phyloP scores from a whole-genome alignment of 78 protist genomes.

The Protostelium mycophagum region DNA sequence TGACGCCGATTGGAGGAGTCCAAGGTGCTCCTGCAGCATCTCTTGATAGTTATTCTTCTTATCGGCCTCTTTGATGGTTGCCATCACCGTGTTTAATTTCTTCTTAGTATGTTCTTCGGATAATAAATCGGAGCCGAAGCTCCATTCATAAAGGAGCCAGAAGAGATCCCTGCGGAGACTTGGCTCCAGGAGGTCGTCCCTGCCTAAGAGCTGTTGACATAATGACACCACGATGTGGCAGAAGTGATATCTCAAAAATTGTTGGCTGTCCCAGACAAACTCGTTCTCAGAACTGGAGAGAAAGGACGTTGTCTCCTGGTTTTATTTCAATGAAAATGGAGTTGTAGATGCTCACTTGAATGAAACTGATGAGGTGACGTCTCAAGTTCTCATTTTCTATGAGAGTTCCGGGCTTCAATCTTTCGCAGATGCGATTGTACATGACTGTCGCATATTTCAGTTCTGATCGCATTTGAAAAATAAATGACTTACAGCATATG shows the following conservation, averaged over 20 bases:
- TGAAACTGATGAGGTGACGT: not conserved
- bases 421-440: not conserved
- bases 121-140: not conserved
- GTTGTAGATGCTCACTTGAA: not conserved
- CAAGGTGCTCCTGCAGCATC: slow-evolving; percentile 23
- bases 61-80: not conserved
- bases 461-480: not conserved
- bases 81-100: not conserved
- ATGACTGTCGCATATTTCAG: not conserved
- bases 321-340: not conserved
- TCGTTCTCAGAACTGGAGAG: not conserved
- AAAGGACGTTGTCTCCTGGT: not conserved
- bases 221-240: not conserved
- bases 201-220: not conserved
- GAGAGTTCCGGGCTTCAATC: not conserved
- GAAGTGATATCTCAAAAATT: not conserved
- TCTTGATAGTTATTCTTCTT: not conserved
- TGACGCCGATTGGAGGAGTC: slow-evolving; percentile 16
- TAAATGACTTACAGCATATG: not conserved
- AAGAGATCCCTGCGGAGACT: not conserved
- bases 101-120: not conserved
- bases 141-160: not conserved
- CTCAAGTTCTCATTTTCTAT: not conserved
- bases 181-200: not conserved
- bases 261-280: not conserved